Conservation (phyloP, 176 grass and related monocot genomes). For the Oryza meyeriana region DNA sequence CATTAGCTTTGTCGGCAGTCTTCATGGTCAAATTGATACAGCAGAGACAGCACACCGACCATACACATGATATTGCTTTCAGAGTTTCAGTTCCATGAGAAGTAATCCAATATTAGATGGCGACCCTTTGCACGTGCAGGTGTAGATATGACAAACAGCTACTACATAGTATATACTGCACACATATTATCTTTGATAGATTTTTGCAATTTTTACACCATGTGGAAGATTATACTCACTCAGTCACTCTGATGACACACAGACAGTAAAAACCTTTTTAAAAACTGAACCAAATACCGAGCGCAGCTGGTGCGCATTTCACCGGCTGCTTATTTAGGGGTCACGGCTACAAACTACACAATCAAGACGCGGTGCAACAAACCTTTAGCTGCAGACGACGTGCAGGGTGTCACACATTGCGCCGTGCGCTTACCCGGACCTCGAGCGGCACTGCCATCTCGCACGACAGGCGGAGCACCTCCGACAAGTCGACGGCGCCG, state of each 20-base stretch:
- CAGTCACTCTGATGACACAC: background rate
- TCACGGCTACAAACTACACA: conserved; percentile 29
- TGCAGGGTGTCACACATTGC: background rate
- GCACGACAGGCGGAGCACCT: conserved; percentile 74
- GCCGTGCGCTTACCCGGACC: conserved; percentile 48
- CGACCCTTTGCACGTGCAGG: background rate
- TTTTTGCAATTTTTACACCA: conserved; percentile 43
- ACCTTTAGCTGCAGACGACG: background rate
- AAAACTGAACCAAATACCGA: conserved; percentile 22
- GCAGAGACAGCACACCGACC: background rate
- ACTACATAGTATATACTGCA: background rate
- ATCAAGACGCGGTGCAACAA: background rate
- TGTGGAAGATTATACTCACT: conserved; percentile 19
- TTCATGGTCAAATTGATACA: background rate
- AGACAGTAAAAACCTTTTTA: background rate
- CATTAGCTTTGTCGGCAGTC: background rate
- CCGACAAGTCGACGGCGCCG: conserved; percentile 57
- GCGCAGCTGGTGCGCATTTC: conserved; percentile 5
- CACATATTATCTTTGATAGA: conserved; percentile 30
- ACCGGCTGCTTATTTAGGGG: conserved; percentile 44
- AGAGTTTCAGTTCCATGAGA: background rate
- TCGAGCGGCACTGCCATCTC: conserved; percentile 82
- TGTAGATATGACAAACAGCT: background rate
- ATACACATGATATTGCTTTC: background rate
- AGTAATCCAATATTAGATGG: background rate